Percentiles rank a stretch among this genome's conserved stretches.
These are phyloP conservation scores for Wickerhamomyces rabaulensis DNA, from an alignment of 805 yeast species.

Conservation along the genomic window DNA sequence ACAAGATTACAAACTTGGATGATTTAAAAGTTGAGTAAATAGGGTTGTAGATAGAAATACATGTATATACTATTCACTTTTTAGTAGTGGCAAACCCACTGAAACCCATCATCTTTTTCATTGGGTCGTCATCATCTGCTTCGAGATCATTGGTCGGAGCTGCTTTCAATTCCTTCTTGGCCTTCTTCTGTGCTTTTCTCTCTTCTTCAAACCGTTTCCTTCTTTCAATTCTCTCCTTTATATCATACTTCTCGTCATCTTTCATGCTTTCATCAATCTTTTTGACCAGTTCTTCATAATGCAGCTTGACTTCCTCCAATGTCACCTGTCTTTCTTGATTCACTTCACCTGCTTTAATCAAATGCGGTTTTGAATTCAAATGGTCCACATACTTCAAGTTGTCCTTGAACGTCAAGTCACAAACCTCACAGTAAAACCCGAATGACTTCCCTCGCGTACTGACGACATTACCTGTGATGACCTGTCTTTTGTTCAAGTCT, in stretches of 20 bases:
- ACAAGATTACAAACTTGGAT: slow-evolving; percentile 10
- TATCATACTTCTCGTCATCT: slow-evolving; percentile 19
- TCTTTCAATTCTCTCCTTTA: slow-evolving; percentile 32
- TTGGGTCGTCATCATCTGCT: slow-evolving; percentile 18
- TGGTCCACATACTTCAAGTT: slow-evolving; percentile 80
- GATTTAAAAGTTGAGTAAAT: background rate
- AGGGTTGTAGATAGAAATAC: background rate
- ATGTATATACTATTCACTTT: slow-evolving; percentile 8
- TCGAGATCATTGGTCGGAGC: too few relatives aligned
- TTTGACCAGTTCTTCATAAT: slow-evolving; percentile 32
- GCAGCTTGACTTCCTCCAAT: slow-evolving; percentile 40
- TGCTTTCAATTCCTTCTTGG: slow-evolving; percentile 11
- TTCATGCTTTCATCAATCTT: slow-evolving; percentile 22
- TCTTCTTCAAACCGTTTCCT: slow-evolving; percentile 35
- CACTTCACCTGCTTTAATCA: slow-evolving; percentile 36
- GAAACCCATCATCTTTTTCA: slow-evolving; percentile 54
- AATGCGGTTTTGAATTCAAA: slow-evolving; percentile 69
- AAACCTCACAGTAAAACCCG: slow-evolving; percentile 81
- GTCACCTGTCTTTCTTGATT: slow-evolving; percentile 38
- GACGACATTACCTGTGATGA: slow-evolving; percentile 26
- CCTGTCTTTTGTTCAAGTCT: slow-evolving; percentile 29
- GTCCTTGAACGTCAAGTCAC: slow-evolving; percentile 79
- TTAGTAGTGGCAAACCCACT: slow-evolving; percentile 48
- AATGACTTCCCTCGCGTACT: slow-evolving; percentile 52
- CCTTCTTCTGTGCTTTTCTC: slow-evolving; percentile 23